phyloP scores from a whole-genome alignment of 176 grass and related monocot species.

The Bolboschoenus planiculmis region DNA sequence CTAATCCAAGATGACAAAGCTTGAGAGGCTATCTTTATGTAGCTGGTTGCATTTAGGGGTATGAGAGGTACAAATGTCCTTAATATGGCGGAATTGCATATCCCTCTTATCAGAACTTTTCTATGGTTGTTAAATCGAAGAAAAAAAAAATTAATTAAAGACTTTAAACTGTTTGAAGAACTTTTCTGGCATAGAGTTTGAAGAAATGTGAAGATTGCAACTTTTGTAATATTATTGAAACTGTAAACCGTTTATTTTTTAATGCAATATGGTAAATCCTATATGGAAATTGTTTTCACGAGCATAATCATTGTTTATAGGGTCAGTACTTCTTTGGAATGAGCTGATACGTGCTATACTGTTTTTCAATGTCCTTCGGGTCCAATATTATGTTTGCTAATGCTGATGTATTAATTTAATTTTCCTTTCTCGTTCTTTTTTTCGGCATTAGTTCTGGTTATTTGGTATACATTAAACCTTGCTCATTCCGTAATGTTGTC shows the following conservation, averaged over 20 bases:
- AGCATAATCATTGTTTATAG: background rate
- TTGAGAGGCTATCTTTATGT: background rate
- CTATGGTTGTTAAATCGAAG: too few relatives aligned
- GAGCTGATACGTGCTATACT: background rate
- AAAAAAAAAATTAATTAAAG: too few relatives aligned
- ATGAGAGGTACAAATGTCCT: background rate
- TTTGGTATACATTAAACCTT: too few relatives aligned
- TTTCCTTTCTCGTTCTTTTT: too few relatives aligned
- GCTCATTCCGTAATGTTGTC: background rate
- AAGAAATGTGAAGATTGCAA: too few relatives aligned
- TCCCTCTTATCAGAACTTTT: background rate
- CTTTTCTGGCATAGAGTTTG: too few relatives aligned
- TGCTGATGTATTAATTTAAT: too few relatives aligned
- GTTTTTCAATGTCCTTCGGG: too few relatives aligned
- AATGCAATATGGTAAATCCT: background rate
- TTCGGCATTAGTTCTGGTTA: too few relatives aligned
- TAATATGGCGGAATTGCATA: background rate
- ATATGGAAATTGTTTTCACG: background rate
- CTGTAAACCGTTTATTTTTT: background rate
- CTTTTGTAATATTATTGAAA: too few relatives aligned
- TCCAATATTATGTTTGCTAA: too few relatives aligned
- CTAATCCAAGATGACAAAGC: background rate
- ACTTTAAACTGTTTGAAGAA: too few relatives aligned
- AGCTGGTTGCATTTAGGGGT: background rate
- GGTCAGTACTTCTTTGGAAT: background rate